Base-by-base conservation (phyloP, 2,329 filamentous ascomycete genomes). In the Domatiomyces catenatus region DNA sequence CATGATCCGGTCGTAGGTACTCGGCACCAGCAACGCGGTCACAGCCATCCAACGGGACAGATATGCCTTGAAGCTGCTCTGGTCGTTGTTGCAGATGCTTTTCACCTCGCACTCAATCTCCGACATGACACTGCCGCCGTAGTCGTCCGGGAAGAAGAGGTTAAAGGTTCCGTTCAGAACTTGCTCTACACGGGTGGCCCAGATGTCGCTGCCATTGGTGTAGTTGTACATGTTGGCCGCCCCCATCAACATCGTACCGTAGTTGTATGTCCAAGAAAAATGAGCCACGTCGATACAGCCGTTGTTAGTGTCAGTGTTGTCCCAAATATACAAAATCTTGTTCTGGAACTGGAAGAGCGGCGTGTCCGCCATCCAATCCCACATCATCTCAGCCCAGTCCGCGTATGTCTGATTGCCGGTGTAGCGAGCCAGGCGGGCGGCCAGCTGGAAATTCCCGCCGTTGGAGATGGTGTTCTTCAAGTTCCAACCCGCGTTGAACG, bases 41-140 rank as follows among this genome's bases (percentile, higher is more conserved):
- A 75, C 71, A 3, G 76, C 71, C 57, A 86, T 69, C 79, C 81
- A 84, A 42, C 80, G 75, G 57, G 79, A 73, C 17, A 85, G 69
- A 52, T 81, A 80, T 42, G 81, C 82, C 66, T 86, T 86, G 75
- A 83, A 88, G 1, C 78, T 77, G 53, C 77, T 66, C 71, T 87
- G 84, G 59, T 90, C 86, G 46, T 76, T 72, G 52, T 81, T 81
- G 69, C 86, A 90, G 18, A 68, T 73, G 19, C 64, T 62, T 2
- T 61, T 66, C 2, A 72, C 67, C 58, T 87, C 83, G 67, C 85
- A 90, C 10, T 79, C 71, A 2, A 77, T 66, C 64, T 90, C 85
- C 50, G 69, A 78, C 58, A 84, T 79, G 56, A 83, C 71, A 43
- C 73, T 73, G 12, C 76, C 65, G 43, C 61, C 64, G 28, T 63